These are phyloP conservation scores for Sarocladiaceae sp. DNA, from an alignment of 2,329 filamentous ascomycete genomes.

Conservation along the genomic window DNA sequence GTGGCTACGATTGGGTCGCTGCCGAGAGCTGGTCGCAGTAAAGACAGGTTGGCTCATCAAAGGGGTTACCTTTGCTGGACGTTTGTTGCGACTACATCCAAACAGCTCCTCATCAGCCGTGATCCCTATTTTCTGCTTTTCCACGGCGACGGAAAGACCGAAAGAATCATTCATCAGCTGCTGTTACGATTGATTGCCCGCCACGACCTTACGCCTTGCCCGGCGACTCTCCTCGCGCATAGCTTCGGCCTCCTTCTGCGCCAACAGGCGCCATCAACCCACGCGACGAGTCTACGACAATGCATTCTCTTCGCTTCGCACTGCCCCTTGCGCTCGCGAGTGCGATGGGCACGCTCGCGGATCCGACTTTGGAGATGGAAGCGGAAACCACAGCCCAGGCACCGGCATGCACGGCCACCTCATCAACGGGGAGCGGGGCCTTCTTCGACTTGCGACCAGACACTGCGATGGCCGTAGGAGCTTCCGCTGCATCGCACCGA, in stretches of 20 bases:
- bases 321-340: constrained; percentile 29
- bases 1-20: constrained; percentile 3
- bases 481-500: constrained; percentile 36
- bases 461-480: constrained; percentile 37
- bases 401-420: constrained; percentile 50
- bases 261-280: background rate
- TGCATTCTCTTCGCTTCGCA: constrained; percentile 21
- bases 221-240: background rate
- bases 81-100: background rate
- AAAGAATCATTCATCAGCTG: too few species aligned
- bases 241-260: constrained; percentile 3
- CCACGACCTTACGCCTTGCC: background rate
- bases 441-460: constrained; percentile 55
- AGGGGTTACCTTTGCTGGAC: background rate
- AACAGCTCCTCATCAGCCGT: background rate
- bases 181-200: too few species aligned
- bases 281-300: constrained; percentile 12
- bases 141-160: too few species aligned
- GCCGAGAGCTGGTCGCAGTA: background rate
- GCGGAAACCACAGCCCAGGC: constrained; percentile 36
- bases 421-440: constrained; percentile 46
- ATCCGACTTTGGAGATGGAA: constrained; percentile 22
- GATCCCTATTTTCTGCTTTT: background rate
- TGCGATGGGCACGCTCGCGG: constrained; percentile 22
- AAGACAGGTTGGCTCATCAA: constrained; percentile 1